Base-by-base conservation (phyloP, 257 asterid genomes). In the Striga asiatica region DNA sequence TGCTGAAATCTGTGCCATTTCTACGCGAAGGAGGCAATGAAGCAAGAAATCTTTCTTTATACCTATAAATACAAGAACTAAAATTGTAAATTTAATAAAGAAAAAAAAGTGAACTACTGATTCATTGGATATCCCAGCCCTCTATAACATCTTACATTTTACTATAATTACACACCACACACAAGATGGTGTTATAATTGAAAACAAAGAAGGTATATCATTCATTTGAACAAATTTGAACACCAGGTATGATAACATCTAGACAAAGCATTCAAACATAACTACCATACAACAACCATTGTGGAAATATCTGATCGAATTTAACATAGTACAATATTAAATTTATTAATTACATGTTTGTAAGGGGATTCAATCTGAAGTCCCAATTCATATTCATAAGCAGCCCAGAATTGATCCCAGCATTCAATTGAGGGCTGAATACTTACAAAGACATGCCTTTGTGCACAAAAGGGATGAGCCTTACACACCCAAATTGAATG, bases 401-500 rank as follows among this genome's bases (percentile, higher is more conserved):
- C n/a, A n/a, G n/a, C n/a, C 0, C 28, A 37, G 24, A 45, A 48
- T 14, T 21, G 11, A 47, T 32, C 48, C 61, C 14, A 28, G 50
- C 55, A 53, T 38, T 25, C 17, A 22, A 27, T 2, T 19, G 4
- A 50, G 16, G 17, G 7, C 48, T 4, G 6, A 29, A 60, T 56
- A 64, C 95, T 88, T 76, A 88, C 97, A 65, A 42, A 12, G 94
- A 65, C 7, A 91, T 61, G 51, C 93, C 93, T 62, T 79, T 91
- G 61, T 58, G 83, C 35, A 75, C 95, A 39, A 78, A 74, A 21
- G 97, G 97, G 53, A 88, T 79, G 64, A 91, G 84, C 54, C 96
- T 74, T 17, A 92, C 74, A 21, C 97, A 87, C 25, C 98, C 97
- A 54, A 91, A 91, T 63, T 85, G 98, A 72, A 91, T 82, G 7